Base-by-base conservation (phyloP, 305 asterid genomes). In the Solanum chacoense region DNA sequence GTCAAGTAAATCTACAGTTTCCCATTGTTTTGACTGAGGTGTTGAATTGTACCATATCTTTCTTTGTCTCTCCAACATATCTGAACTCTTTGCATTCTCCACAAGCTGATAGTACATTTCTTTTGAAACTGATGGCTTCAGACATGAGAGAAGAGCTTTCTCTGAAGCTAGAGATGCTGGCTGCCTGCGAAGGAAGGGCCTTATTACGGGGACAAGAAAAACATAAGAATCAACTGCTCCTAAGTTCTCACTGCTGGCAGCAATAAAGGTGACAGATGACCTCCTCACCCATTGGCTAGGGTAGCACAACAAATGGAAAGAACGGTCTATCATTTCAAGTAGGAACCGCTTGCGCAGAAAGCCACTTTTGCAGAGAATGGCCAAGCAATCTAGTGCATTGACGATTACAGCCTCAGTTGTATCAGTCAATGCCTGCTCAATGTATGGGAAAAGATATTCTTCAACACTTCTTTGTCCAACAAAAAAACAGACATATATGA, bases 221-320 rank as follows among this genome's bases (percentile, higher is more conserved):
- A 96, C 98, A 91, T 94, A 96, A 36, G 99, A 98, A 94, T 96
- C 99, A 26, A 98, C 98, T n/a, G 99, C 99, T 90, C 99, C 99
- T 89, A 98, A 92, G 92, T 90, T 94, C 91, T 96, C 99, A 89
- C 99, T 98, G 88, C 96, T 95, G 85, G 98, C 96, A 16, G 98
- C 96, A 89, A 96, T 95, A 91, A 98, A 96, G 85, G 95, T 88
- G 86, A 95, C 97, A 14, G 92, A 93, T 69, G 98, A 93, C 91
- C 94, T 95, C 94, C 98, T 95, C 36, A 98, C 98, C 98, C 99
- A 96, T 90, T 94, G 94, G 92, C 98, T 94, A 86, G 99, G 99
- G 92, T 95, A 95, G 90, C 98, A 94, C 86, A 98, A 92, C 93
- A 98, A 92, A 35, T 95, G 98, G 92, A 95, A 94, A 90, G 98